Conservation (phyloP, 345 rosid species). For the Eutrema yunnanense region DNA sequence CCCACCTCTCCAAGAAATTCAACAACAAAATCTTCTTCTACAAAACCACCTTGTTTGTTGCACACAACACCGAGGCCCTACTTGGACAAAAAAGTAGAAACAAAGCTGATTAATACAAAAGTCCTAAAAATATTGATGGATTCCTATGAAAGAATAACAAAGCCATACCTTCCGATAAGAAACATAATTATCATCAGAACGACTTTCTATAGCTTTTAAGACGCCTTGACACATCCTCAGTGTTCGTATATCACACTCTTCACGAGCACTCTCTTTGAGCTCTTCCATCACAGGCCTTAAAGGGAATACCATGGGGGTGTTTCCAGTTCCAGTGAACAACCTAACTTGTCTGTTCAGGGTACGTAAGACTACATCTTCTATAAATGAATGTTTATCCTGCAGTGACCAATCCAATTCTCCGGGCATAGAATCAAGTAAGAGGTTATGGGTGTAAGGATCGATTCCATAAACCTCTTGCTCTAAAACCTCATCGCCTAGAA, state of each 20-base stretch:
- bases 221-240: conserved; percentile 70
- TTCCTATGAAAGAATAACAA: not conserved
- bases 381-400: conserved; percentile 68
- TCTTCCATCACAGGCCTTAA: conserved; percentile 83
- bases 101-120: conserved; percentile 20
- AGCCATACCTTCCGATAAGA: conserved; percentile 85
- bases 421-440: conserved; percentile 97
- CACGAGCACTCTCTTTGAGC: conserved; percentile 60
- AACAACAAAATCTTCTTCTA: conserved; percentile 93
- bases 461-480: conserved; percentile 99
- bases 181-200: conserved; percentile 91
- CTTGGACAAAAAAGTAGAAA: conserved; percentile 20
- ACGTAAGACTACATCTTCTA: conserved; percentile 83
- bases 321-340: conserved; percentile 78
- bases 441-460: conserved; percentile 97
- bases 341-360: conserved; percentile 83
- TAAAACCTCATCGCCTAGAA: conserved; percentile 80
- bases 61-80: conserved; percentile 99
- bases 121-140: not conserved
- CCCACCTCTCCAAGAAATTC: conserved; percentile 99
- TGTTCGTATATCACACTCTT: conserved; percentile 58
- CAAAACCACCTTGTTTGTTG: conserved; percentile 92
- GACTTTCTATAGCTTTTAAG: conserved; percentile 78
- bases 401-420: conserved; percentile 78
- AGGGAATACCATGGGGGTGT: conserved; percentile 85